Percentiles rank a stretch among this genome's conserved stretches.
phyloP scores from a whole-genome alignment of 148 eudicot genomes.

The Chenopodium quinoa region DNA sequence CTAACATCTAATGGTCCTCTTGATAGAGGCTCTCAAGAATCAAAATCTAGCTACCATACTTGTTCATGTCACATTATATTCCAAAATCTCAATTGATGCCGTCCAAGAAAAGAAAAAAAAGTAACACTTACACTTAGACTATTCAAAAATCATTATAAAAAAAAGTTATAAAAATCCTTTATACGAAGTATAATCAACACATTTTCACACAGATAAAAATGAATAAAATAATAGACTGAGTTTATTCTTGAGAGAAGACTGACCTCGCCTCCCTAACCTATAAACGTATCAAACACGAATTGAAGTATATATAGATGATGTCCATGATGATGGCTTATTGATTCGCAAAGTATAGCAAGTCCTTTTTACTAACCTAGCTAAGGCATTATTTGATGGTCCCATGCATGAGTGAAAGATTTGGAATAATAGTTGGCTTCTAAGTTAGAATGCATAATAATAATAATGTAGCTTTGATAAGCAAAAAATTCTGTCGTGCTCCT shows the following conservation, averaged over 20 bases:
- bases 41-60: slow-evolving; percentile 8
- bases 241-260: too few relatives aligned
- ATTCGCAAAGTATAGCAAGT: slow-evolving; percentile 19
- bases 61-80: slow-evolving; percentile 12
- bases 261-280: too few relatives aligned
- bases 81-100: slow-evolving; percentile 14
- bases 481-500: slow-evolving; percentile 13
- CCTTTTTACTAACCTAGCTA: slow-evolving; percentile 7
- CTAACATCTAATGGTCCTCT: neutral
- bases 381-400: slow-evolving; percentile 28
- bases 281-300: too few relatives aligned
- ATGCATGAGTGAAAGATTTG: slow-evolving; percentile 20
- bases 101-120: neutral
- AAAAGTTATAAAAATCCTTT: too few relatives aligned
- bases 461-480: slow-evolving; percentile 1
- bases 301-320: too few relatives aligned
- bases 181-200: neutral
- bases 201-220: neutral
- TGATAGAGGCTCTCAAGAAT: neutral
- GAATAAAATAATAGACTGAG: too few relatives aligned
- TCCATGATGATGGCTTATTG: neutral
- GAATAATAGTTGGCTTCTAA: slow-evolving; percentile 35
- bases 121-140: neutral
- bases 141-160: slow-evolving; percentile 3
- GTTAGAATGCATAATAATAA: neutral